Conservation (phyloP, 1,284 basidiomycete species). For the Rhodofomes roseus region DNA sequence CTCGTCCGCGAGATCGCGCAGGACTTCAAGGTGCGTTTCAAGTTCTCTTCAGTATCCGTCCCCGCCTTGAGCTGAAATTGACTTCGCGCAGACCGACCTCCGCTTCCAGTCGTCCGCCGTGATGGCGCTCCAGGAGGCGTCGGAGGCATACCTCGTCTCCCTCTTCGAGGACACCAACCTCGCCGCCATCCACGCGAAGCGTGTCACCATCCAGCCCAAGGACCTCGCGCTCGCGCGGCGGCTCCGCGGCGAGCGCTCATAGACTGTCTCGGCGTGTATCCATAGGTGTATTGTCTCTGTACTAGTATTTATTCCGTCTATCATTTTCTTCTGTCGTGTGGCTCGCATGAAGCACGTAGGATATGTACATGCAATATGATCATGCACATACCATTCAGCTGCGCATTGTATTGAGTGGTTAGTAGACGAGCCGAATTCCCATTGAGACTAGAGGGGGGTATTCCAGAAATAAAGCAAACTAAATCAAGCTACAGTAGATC, state of each 20-base stretch:
- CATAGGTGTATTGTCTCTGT: conserved; percentile 12
- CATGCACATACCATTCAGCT: neutral
- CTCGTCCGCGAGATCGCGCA: conserved; percentile 73
- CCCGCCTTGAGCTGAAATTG: conserved; percentile 24
- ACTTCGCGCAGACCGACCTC: conserved; percentile 56
- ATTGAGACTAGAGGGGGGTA: neutral
- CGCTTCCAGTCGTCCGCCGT: conserved; percentile 77
- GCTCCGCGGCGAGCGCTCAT: conserved; percentile 28
- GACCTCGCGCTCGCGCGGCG: conserved; percentile 44
- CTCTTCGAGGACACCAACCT: conserved; percentile 74
- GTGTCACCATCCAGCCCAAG: conserved; percentile 72
- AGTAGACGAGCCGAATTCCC: too few relatives aligned
- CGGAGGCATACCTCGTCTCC: conserved; percentile 77
- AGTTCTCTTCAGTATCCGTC: conserved; percentile 10
- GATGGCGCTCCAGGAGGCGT: conserved; percentile 73
- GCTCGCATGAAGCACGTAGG: neutral
- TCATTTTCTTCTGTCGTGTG: conserved; percentile 17
- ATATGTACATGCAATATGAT: neutral
- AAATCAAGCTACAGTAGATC: neutral
- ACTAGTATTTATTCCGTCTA: conserved; percentile 20
- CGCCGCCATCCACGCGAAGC: conserved; percentile 74
- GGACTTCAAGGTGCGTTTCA: conserved; percentile 61
- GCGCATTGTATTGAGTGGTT: too few relatives aligned
- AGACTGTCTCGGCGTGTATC: conserved; percentile 8
- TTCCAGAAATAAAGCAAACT: neutral